phyloP scores from a whole-genome alignment of 148 eudicot genomes.

The Oxyria digyna region DNA sequence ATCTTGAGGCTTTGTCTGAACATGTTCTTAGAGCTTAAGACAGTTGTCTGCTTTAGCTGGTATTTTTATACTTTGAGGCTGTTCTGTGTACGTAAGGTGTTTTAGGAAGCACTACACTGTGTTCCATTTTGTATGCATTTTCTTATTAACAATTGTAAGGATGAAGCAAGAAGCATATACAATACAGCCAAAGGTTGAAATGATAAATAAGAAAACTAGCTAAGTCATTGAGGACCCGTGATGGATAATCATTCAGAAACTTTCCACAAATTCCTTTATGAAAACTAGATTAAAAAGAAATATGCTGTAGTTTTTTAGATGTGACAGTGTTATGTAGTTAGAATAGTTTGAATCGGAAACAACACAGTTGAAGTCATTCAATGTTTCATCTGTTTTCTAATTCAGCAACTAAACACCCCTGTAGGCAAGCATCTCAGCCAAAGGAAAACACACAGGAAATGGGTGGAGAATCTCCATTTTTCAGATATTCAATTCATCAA shows the following conservation, averaged over 20 bases:
- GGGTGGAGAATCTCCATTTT: no score
- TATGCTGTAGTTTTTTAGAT: not conserved
- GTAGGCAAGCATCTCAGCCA: no score
- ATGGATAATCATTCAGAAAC: not conserved
- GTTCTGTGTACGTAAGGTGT: not conserved
- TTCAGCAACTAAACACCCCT: not conserved
- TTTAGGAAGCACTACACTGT: not conserved
- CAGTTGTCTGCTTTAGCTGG: not conserved
- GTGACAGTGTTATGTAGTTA: not conserved
- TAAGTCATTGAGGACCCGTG: not conserved
- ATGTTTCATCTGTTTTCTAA: not conserved
- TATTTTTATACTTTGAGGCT: not conserved
- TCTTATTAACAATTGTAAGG: not conserved
- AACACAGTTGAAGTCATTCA: constrained; percentile 1
- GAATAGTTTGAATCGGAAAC: not conserved
- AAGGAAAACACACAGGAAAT: no score
- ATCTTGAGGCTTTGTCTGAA: not conserved
- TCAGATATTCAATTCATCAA: no score
- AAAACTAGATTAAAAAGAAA: not conserved
- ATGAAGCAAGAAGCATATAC: not conserved
- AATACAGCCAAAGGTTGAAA: not conserved
- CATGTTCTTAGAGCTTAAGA: not conserved
- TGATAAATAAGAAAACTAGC: not conserved
- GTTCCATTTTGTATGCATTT: not conserved
- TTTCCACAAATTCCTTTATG: not conserved